A percentile compares a stretch with the other conserved stretches of the same genome.
phyloP scores from a whole-genome alignment of 768 basidiomycete genomes.

The Postia placenta region DNA sequence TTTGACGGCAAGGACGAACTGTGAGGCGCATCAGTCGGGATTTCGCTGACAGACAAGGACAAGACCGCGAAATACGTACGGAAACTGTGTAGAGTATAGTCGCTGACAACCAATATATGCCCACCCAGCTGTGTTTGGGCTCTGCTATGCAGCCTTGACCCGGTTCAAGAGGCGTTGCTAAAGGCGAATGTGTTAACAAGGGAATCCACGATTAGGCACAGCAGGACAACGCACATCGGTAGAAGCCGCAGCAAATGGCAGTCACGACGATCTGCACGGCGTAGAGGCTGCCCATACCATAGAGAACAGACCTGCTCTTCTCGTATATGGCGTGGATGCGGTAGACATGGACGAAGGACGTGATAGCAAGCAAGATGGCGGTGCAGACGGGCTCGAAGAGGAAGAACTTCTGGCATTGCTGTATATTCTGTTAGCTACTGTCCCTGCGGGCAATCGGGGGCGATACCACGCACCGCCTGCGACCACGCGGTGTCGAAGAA shows the following conservation, averaged over 20 bases:
- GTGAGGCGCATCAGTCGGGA: slow-evolving; percentile 1
- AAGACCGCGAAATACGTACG: slow-evolving; percentile 31
- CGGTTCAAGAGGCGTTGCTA: slow-evolving; percentile 62
- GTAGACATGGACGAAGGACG: slow-evolving; percentile 69
- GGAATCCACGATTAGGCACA: slow-evolving; percentile 3
- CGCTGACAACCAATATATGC: slow-evolving; percentile 78
- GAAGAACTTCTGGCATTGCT: slow-evolving; percentile 67
- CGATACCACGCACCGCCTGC: slow-evolving; percentile 34
- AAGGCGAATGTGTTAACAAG: background rate
- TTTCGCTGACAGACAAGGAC: background rate
- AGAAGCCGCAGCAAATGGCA: slow-evolving; percentile 74
- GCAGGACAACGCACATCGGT: slow-evolving; percentile 44
- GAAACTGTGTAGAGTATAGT: slow-evolving; percentile 67
- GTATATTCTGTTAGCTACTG: slow-evolving; percentile 4
- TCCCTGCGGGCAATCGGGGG: background rate
- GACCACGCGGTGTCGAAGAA: slow-evolving; percentile 78
- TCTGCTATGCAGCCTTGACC: slow-evolving; percentile 87
- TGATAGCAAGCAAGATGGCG: slow-evolving; percentile 69
- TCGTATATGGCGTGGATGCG: slow-evolving; percentile 78
- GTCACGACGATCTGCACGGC: slow-evolving; percentile 68
- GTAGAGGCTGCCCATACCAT: slow-evolving; percentile 50
- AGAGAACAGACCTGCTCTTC: slow-evolving; percentile 48
- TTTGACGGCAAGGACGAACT: slow-evolving; percentile 55
- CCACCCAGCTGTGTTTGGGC: slow-evolving; percentile 76
- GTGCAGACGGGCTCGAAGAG: slow-evolving; percentile 86